These are phyloP conservation scores for Pezizomycotina sp. DNA, from an alignment of 2,329 filamentous ascomycete species.

Conservation along the genomic window DNA sequence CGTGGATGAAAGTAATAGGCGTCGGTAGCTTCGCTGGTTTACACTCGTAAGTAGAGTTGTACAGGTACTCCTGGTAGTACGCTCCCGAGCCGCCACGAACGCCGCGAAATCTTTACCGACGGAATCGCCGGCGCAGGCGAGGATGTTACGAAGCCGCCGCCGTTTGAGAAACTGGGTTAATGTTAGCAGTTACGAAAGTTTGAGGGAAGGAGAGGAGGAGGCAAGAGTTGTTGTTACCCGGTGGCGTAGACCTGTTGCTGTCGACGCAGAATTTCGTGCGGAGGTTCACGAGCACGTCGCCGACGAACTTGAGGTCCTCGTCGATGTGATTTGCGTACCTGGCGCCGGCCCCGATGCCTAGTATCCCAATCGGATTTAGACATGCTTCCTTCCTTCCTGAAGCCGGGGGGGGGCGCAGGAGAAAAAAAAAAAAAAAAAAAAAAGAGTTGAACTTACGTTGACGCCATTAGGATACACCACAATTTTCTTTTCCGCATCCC, in stretches of 20 bases:
- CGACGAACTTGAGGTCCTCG: conserved; percentile 35
- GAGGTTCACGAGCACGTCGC: conserved; percentile 32
- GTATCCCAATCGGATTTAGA: conserved; percentile 22
- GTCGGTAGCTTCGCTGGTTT: conserved; percentile 29
- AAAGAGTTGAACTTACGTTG: conserved; percentile 27
- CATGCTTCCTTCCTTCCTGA: neutral
- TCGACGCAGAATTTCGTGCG: conserved; percentile 33
- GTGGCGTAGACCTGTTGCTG: conserved; percentile 33
- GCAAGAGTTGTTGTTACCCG: conserved; percentile 23
- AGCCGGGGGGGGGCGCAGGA: neutral
- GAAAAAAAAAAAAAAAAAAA: too few species aligned
- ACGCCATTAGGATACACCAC: conserved; percentile 36
- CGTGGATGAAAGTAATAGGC: conserved; percentile 38
- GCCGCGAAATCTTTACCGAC: conserved; percentile 33
- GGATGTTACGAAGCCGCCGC: conserved; percentile 35
- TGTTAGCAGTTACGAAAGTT: neutral
- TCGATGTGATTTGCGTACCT: conserved; percentile 33
- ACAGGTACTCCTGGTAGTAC: conserved; percentile 31
- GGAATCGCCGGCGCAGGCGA: conserved; percentile 32
- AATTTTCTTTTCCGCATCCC: too few species aligned
- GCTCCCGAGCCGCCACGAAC: conserved; percentile 34
- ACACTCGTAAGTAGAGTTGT: conserved; percentile 31
- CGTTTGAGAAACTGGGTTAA: conserved; percentile 30
- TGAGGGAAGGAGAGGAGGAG: neutral
- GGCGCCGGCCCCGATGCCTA: conserved; percentile 35